Evolutionary conservation across 768 basidiomycete genomes (phyloP), one percentile per base, ranked within the genome.

Genomic region (Mycena latifolia): DNA sequence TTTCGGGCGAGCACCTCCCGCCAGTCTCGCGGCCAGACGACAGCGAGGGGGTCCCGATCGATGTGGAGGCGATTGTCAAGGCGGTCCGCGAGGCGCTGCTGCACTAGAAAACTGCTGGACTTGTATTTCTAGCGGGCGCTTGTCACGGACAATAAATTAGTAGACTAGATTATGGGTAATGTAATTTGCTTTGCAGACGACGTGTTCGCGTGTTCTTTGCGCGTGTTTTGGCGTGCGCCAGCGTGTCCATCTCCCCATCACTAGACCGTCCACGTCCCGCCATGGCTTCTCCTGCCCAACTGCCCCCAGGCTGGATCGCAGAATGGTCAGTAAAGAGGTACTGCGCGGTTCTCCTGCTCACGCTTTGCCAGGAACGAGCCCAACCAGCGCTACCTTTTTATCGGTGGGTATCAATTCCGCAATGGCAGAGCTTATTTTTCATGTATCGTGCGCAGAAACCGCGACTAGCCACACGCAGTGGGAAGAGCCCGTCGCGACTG

Each of bases 291-390:
- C 82, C 84, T 67, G 79, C 76, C 70, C 86, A 89, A 74, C 80
- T 98, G 39, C 96, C 96, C 65, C 92, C 91, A 69, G 96, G 96
- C 45, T 98, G 96, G 96, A 84, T 86, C 69, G 93, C 94, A 75
- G 92, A 96, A 85, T 98, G 96, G 96, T 94, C 50, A 48, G 66
- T 67, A 20, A 10, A 11, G 2, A 0, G 12, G 45, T 6, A 25
- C 11, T 25, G 6, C 12, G 9, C n/a, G 37, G 7, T 22, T 47
- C 47, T 39, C 35, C 22, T 20, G 45, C 55, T 63, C n/a, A 63
- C 25, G 24, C 41, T 20, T 15, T 17, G 31, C 6, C 75, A 96
- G 95, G 95, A 93, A 96, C 77, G 81, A 83, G 56, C 84, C 84
- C 65, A 85, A 92, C 78, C 92, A 94, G 77, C 88, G 90, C 73